Conservation (phyloP, 495 filamentous ascomycete genomes). For the Usnea hakonensis region DNA sequence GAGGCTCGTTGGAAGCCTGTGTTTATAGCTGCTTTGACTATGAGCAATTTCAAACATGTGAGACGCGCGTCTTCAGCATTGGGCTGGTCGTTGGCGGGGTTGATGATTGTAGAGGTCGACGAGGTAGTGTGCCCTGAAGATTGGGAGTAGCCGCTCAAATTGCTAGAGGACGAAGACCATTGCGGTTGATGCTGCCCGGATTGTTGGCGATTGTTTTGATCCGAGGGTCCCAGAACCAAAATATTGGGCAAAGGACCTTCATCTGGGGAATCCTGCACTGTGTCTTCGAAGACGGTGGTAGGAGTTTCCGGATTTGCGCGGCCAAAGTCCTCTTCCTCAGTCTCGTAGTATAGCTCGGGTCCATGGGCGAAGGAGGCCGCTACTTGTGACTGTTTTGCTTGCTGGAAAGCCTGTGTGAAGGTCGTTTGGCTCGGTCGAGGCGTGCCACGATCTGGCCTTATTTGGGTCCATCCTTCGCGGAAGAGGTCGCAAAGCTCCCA, state of each 20-base stretch:
- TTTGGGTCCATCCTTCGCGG: constrained; percentile 85
- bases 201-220: constrained; percentile 22
- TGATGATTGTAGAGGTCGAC: constrained; percentile 20
- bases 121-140: constrained; percentile 49
- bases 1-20: constrained; percentile 52
- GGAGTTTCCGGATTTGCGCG: constrained; percentile 70
- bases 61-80: constrained; percentile 72
- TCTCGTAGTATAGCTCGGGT: constrained; percentile 19
- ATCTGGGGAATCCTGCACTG: constrained; percentile 64
- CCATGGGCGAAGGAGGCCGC: constrained; percentile 23
- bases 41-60: constrained; percentile 61
- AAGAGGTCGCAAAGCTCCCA: constrained; percentile 95
- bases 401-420: constrained; percentile 49
- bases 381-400: constrained; percentile 34
- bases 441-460: constrained; percentile 79
- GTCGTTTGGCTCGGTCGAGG: constrained; percentile 72
- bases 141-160: constrained; percentile 66
- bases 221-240: constrained; percentile 65
- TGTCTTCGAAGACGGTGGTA: constrained; percentile 88
- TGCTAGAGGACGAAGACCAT: constrained; percentile 70
- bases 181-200: constrained; percentile 34
- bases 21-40: constrained; percentile 75
- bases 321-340: constrained; percentile 28
- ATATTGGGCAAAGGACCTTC: constrained; percentile 75
- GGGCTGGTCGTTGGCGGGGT: constrained; percentile 44